Percentiles rank a stretch among this genome's conserved stretches.
phyloP scores from a whole-genome alignment of 352 stramenopile genomes.

The Phytopythium litorale region DNA sequence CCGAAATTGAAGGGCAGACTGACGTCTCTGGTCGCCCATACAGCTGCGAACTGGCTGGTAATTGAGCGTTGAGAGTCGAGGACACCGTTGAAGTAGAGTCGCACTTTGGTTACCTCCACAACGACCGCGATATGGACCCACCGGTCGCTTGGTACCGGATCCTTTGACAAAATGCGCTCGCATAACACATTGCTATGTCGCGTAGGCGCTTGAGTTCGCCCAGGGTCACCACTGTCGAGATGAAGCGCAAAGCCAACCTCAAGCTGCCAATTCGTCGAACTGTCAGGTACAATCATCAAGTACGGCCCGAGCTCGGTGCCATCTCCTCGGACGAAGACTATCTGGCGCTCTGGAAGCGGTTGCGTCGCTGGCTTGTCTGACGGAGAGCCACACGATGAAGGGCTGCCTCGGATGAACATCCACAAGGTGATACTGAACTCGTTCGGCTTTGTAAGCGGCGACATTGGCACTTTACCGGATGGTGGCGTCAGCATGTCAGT shows the following conservation, averaged over 20 bases:
- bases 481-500: constrained; percentile 39
- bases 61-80: constrained; percentile 81
- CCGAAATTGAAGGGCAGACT: constrained; percentile 61
- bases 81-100: constrained; percentile 88
- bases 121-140: constrained; percentile 89
- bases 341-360: constrained; percentile 24
- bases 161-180: constrained; percentile 76
- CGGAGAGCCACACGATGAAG: neutral
- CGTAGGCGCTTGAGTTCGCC: neutral
- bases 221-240: neutral
- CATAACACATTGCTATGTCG: constrained; percentile 13
- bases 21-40: constrained; percentile 24
- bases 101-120: constrained; percentile 80
- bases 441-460: constrained; percentile 50
- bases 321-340: constrained; percentile 75
- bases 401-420: constrained; percentile 49
- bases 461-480: constrained; percentile 27
- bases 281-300: constrained; percentile 44
- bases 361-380: neutral
- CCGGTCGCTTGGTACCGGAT: constrained; percentile 39
- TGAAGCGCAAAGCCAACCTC: constrained; percentile 51
- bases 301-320: constrained; percentile 60
- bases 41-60: constrained; percentile 22
- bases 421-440: constrained; percentile 90
- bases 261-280: constrained; percentile 36